Evolutionary conservation across 2,329 filamentous ascomycete species (phyloP).

Genomic region (Ascocoryne sarcoides): DNA sequence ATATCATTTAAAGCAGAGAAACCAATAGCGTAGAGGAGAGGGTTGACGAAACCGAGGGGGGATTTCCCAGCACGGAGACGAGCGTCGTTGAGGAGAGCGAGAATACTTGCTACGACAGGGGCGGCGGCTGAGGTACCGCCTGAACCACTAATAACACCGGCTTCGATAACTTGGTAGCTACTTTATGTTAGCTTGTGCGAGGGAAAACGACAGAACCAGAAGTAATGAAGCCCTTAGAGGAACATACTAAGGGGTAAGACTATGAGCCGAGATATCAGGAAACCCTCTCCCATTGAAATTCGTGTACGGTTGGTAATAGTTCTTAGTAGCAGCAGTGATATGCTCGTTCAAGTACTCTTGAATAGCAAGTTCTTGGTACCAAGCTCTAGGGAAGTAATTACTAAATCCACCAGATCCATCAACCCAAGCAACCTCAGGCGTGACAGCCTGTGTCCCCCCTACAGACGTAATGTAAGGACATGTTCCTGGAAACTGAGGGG

Average conservation of each 20-base stretch:
- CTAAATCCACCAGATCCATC: constrained; percentile 46
- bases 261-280: constrained; percentile 40
- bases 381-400: constrained; percentile 37
- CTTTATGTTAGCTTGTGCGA: not conserved
- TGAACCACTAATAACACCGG: constrained; percentile 23
- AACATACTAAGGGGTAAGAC: constrained; percentile 11
- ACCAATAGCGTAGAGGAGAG: constrained; percentile 30
- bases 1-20: constrained; percentile 32
- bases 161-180: constrained; percentile 11
- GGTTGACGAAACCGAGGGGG: constrained; percentile 34
- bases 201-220: not conserved
- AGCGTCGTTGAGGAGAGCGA: constrained; percentile 54
- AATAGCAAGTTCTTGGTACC: constrained; percentile 38
- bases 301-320: constrained; percentile 38
- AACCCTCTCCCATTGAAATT: constrained; percentile 37
- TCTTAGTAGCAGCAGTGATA: constrained; percentile 29
- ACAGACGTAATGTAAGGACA: constrained; percentile 29
- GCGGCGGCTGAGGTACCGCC: constrained; percentile 44
- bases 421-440: constrained; percentile 32
- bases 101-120: constrained; percentile 46
- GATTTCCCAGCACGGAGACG: constrained; percentile 40
- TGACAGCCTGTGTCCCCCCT: constrained; percentile 18
- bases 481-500: constrained; percentile 44
- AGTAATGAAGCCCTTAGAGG: not conserved
- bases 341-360: constrained; percentile 31